Percentiles rank a stretch among this genome's conserved stretches.
Evolutionary conservation across 2,329 filamentous ascomycete species (phyloP).

Genomic region (Fusarium oxysporum): DNA sequence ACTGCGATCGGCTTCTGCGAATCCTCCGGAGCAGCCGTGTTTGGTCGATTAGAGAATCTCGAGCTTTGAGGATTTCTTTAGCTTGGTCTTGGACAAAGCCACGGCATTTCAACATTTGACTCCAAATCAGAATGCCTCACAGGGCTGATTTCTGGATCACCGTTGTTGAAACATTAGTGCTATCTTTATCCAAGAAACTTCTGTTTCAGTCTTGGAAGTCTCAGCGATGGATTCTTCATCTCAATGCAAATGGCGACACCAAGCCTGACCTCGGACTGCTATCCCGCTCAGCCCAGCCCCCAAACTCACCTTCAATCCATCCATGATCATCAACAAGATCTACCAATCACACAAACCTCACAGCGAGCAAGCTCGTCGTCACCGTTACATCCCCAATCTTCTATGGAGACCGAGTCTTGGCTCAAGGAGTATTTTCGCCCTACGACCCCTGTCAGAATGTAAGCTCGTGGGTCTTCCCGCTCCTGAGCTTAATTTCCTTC

Average conservation of each 20-base stretch:
- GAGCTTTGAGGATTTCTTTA: background rate
- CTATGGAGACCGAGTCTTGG: background rate
- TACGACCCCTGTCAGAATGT: constrained; percentile 11
- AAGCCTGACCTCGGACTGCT: background rate
- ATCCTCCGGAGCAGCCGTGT: background rate
- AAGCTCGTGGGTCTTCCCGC: constrained; percentile 23
- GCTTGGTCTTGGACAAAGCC: background rate
- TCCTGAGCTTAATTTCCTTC: constrained; percentile 14
- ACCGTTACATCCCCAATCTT: constrained; percentile 1
- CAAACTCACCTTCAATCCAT: background rate
- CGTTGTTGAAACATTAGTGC: background rate
- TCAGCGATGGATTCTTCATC: background rate
- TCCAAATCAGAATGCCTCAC: background rate
- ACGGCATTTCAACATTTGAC: background rate
- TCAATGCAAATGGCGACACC: background rate
- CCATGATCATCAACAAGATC: background rate
- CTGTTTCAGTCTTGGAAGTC: background rate
- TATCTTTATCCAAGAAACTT: rapidly evolving
- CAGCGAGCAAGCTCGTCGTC: background rate
- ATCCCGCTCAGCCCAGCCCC: background rate
- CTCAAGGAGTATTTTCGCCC: background rate
- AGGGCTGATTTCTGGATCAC: background rate
- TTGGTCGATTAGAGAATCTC: rapidly evolving
- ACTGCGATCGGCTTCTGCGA: background rate
- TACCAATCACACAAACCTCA: background rate